phyloP scores from a whole-genome alignment of 108 stramenopile species.

The Craspedostauros australis region DNA sequence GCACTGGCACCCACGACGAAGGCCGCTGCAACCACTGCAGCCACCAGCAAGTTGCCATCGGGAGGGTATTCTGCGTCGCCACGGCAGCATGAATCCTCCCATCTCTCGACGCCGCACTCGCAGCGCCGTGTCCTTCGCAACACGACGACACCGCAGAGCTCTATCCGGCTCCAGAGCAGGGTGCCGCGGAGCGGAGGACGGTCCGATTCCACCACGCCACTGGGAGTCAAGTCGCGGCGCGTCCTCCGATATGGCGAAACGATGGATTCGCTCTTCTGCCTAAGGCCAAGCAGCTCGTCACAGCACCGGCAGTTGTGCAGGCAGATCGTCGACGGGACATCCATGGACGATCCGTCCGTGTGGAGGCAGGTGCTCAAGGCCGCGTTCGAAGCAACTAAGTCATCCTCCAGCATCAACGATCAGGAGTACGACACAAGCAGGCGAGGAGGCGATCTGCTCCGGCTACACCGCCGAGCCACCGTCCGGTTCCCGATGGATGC shows the following conservation, averaged over 20 bases:
- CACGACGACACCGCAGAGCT: not conserved
- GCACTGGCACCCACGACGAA: too few relatives aligned
- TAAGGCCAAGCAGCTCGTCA: constrained; percentile 12
- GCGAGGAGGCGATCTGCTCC: constrained; percentile 40
- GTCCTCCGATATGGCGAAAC: constrained; percentile 70
- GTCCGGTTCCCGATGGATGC: constrained; percentile 48
- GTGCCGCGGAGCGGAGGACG: too few relatives aligned
- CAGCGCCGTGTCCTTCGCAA: too few relatives aligned
- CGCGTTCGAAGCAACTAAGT: not conserved
- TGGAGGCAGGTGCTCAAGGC: constrained; percentile 34
- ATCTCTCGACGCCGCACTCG: not conserved
- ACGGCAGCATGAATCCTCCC: not conserved
- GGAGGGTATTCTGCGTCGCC: not conserved
- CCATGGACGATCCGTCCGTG: constrained; percentile 25
- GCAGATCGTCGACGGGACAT: constrained; percentile 27
- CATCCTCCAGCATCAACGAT: not conserved
- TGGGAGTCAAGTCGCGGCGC: constrained; percentile 7
- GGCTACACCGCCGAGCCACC: constrained; percentile 62
- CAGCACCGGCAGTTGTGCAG: constrained; percentile 23
- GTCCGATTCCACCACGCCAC: not conserved
- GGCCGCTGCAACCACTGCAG: too few relatives aligned
- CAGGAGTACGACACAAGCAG: not conserved
- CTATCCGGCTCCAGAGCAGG: too few relatives aligned
- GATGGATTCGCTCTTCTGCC: constrained; percentile 57
- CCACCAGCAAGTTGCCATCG: not conserved